A percentile compares a stretch with the other conserved stretches of the same genome.
Evolutionary conservation across 176 grass and related monocot species (phyloP).

Genomic region (Cenchrus americanus): DNA sequence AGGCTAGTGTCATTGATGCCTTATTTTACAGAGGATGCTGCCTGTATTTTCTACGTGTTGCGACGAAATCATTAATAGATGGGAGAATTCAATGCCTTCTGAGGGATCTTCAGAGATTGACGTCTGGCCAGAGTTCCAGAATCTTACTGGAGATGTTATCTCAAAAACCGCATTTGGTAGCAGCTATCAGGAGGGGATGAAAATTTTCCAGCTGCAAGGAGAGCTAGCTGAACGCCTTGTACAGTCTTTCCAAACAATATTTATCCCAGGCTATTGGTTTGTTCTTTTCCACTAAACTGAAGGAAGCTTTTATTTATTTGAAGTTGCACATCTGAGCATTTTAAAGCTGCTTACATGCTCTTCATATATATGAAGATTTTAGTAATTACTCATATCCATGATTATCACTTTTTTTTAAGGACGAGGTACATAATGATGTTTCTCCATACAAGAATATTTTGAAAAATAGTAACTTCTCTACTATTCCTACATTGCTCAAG

Average conservation of each 20-base stretch:
- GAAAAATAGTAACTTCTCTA: background rate
- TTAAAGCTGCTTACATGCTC: background rate
- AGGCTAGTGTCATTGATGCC: background rate
- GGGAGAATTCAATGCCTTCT: slow-evolving; percentile 52
- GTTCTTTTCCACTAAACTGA: slow-evolving; percentile 10
- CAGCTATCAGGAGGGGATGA: slow-evolving; percentile 69
- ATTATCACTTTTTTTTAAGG: background rate
- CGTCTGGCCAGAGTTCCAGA: slow-evolving; percentile 71
- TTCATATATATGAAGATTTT: background rate
- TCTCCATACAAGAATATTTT: background rate
- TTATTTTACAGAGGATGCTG: slow-evolving; percentile 53
- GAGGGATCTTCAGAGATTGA: slow-evolving; percentile 64
- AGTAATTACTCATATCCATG: background rate
- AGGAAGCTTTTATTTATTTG: background rate
- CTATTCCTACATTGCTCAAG: background rate
- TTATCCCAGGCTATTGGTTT: slow-evolving; percentile 63
- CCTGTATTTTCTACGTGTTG: slow-evolving; percentile 65
- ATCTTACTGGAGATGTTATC: slow-evolving; percentile 73
- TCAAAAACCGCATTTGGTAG: slow-evolving; percentile 83
- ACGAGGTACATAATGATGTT: background rate
- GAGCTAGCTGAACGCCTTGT: slow-evolving; percentile 57
- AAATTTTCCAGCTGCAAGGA: slow-evolving; percentile 73
- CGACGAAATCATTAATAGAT: slow-evolving; percentile 58
- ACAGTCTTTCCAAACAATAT: slow-evolving; percentile 41
- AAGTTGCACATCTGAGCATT: background rate